Evolutionary conservation across 208 protist genomes (phyloP).

Genomic region (Wallacemonas sp.): DNA sequence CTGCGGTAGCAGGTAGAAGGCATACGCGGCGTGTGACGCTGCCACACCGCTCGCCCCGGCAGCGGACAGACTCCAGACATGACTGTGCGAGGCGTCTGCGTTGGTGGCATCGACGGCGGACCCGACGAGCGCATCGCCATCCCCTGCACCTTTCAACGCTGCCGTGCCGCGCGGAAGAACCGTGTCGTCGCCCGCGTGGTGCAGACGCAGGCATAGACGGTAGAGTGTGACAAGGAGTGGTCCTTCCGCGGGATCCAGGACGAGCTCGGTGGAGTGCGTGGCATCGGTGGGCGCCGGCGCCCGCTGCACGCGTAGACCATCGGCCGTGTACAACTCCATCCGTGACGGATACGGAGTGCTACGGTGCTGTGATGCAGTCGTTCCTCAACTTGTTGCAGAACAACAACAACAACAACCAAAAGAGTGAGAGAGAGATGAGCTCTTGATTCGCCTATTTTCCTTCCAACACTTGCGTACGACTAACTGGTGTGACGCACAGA

Average conservation of each 20-base stretch:
- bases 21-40: neutral
- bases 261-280: neutral
- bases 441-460: no score
- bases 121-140: neutral
- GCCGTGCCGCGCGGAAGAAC: neutral
- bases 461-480: no score
- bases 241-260: conserved; percentile 23
- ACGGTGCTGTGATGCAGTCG: no score
- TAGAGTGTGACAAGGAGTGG: conserved; percentile 58
- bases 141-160: neutral
- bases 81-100: neutral
- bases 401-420: neutral
- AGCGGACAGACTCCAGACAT: neutral
- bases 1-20: conserved; percentile 4
- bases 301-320: conserved; percentile 26
- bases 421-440: neutral
- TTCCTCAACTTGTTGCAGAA: neutral
- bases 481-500: no score
- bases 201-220: conserved; percentile 63
- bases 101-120: neutral
- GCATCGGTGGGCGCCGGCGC: neutral
- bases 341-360: no score
- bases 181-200: conserved; percentile 23
- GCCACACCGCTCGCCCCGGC: neutral
- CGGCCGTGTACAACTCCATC: conserved; percentile 44